Conservation (phyloP, 2,329 filamentous ascomycete species). For the Curvularia lunata region DNA sequence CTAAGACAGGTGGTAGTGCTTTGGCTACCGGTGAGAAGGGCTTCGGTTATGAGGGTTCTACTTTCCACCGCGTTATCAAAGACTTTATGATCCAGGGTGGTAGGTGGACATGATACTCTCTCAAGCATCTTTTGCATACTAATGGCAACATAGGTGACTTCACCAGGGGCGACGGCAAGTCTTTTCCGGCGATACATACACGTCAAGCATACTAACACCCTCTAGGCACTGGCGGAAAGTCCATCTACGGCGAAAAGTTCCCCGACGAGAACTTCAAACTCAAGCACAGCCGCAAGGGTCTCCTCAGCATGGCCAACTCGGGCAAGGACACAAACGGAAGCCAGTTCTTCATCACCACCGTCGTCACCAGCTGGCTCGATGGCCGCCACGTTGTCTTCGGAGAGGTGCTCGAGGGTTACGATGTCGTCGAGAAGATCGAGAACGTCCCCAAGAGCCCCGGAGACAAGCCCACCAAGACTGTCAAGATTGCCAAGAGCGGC, state of each 20-base stretch:
- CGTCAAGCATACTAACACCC: background rate
- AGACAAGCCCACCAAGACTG: slow-evolving; percentile 71
- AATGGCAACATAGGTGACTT: slow-evolving; percentile 7
- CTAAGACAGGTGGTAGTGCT: slow-evolving; percentile 62
- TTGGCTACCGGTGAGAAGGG: slow-evolving; percentile 86
- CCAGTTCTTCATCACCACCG: slow-evolving; percentile 91
- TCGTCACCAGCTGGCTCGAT: slow-evolving; percentile 81
- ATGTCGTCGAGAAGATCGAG: slow-evolving; percentile 80
- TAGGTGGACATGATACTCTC: slow-evolving; percentile 6
- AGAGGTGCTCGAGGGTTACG: slow-evolving; percentile 85
- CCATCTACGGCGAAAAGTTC: slow-evolving; percentile 86
- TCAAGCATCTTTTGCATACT: background rate
- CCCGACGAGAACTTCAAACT: slow-evolving; percentile 94
- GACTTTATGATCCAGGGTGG: slow-evolving; percentile 89
- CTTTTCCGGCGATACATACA: too few relatives aligned
- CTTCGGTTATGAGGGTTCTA: slow-evolving; percentile 80
- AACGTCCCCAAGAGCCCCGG: slow-evolving; percentile 67
- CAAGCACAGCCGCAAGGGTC: slow-evolving; percentile 84
- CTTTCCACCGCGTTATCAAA: slow-evolving; percentile 91
- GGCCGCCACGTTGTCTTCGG: slow-evolving; percentile 87
- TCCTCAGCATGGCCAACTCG: slow-evolving; percentile 73
- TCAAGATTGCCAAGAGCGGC: slow-evolving; percentile 84
- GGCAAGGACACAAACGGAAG: slow-evolving; percentile 76
- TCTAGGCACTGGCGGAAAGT: slow-evolving; percentile 74
- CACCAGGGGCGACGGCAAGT: slow-evolving; percentile 9